A percentile compares a stretch with the other conserved stretches of the same genome.
Conservation (phyloP, 202 grass and related monocot genomes). For the Hordeum pubiflorum region DNA sequence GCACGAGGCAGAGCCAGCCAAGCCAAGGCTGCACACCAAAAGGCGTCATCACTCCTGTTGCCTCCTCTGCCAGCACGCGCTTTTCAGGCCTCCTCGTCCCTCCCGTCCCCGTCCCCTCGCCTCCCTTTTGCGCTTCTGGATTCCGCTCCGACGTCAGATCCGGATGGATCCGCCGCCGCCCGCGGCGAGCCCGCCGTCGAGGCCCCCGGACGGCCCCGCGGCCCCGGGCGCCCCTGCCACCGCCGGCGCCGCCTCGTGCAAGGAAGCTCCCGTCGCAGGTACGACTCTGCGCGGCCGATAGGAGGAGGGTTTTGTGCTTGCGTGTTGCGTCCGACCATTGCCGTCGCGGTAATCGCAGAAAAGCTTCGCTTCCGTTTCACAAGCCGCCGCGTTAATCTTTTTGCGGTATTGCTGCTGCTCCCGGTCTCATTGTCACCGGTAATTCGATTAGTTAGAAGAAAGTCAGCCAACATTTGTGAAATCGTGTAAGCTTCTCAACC, state of each 20-base stretch:
- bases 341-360: neutral
- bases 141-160: constrained; percentile 15
- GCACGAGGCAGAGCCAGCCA: neutral
- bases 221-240: neutral
- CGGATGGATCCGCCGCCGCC: constrained; percentile 20
- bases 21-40: neutral
- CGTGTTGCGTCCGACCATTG: neutral
- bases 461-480: neutral
- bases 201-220: neutral
- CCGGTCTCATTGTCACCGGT: neutral
- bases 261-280: constrained; percentile 12
- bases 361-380: neutral
- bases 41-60: neutral
- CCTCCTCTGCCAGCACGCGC: neutral
- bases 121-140: neutral
- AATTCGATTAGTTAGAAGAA: neutral
- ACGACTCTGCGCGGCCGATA: neutral
- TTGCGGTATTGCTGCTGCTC: neutral
- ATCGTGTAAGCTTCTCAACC: neutral
- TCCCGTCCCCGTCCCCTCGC: neutral
- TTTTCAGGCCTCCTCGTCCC: neutral
- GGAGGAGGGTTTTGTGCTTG: neutral
- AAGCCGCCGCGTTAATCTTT: neutral
- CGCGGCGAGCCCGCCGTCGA: neutral
- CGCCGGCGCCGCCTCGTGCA: neutral